Conservation (phyloP, 2,329 filamentous ascomycete genomes). For the Ophiostoma himal-ulmi region DNA sequence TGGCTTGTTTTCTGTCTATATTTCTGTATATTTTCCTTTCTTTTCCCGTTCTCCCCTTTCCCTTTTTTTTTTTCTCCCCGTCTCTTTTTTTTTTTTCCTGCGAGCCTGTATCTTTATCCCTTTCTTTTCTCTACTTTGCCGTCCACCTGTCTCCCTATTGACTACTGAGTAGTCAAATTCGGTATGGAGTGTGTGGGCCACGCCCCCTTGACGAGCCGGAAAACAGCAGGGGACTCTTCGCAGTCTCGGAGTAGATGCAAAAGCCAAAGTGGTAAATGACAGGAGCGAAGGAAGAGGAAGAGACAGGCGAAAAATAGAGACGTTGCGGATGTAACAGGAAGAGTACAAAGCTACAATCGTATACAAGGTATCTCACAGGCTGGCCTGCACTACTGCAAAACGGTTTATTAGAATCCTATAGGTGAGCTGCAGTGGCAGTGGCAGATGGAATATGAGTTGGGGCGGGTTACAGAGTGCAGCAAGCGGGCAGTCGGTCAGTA, state of each 20-base stretch:
- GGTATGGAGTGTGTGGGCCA: constrained; percentile 1
- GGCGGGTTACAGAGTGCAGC: background rate
- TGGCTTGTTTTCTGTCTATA: background rate
- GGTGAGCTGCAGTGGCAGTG: background rate
- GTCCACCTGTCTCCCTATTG: background rate
- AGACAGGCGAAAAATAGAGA: background rate
- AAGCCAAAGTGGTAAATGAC: background rate
- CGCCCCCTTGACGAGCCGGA: background rate
- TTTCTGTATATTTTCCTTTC: background rate
- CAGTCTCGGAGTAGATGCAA: background rate
- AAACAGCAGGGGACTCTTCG: background rate
- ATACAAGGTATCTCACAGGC: too few relatives aligned
- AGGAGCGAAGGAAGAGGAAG: background rate
- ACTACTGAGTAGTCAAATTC: background rate
- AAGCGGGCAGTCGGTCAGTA: background rate
- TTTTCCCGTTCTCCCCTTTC: background rate
- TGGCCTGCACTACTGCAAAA: too few relatives aligned
- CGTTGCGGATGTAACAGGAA: constrained; percentile 1
- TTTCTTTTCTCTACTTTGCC: background rate
- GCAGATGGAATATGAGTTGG: background rate
- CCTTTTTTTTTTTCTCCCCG: background rate
- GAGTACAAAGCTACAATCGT: background rate
- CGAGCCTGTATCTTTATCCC: too few relatives aligned
- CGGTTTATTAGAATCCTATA: too few relatives aligned
- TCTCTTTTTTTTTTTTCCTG: background rate